Evolutionary conservation across 2,329 filamentous ascomycete species (phyloP).

Genomic region (Xylariaceae sp.): DNA sequence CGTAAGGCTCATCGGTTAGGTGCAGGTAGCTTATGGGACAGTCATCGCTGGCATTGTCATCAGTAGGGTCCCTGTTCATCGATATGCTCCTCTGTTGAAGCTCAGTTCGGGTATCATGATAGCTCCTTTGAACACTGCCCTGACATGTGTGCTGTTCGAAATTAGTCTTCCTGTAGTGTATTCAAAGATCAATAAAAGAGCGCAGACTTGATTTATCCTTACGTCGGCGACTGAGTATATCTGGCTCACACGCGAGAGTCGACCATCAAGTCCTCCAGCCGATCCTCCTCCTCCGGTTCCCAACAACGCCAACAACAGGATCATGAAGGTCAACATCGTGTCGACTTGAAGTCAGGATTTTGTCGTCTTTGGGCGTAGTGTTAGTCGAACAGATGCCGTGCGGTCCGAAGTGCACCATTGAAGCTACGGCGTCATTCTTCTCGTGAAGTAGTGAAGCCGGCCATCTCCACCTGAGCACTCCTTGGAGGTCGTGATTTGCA

Average conservation of each 20-base stretch:
- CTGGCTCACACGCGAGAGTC: constrained; percentile 23
- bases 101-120: constrained; percentile 10
- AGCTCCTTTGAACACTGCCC: constrained; percentile 9
- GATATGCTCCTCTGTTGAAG: constrained; percentile 10
- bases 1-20: constrained; percentile 53
- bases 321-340: constrained; percentile 6
- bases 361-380: no score
- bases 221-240: constrained; percentile 23
- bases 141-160: constrained; percentile 26
- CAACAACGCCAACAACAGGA: constrained; percentile 19
- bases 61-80: constrained; percentile 1
- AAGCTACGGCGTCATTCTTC: no score
- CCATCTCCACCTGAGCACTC: no score
- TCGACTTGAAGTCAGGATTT: constrained; percentile 6
- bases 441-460: no score
- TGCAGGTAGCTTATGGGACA: constrained; percentile 26
- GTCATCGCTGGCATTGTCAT: constrained; percentile 1
- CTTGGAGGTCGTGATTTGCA: no score
- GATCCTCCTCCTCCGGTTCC: constrained; percentile 6
- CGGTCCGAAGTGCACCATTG: no score
- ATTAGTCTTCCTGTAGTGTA: constrained; percentile 10
- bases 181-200: background rate
- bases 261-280: constrained; percentile 5
- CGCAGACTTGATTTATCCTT: constrained; percentile 5
- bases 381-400: no score